Evolutionary conservation across 345 rosid species (phyloP).

Genomic region (Clausena lansium): DNA sequence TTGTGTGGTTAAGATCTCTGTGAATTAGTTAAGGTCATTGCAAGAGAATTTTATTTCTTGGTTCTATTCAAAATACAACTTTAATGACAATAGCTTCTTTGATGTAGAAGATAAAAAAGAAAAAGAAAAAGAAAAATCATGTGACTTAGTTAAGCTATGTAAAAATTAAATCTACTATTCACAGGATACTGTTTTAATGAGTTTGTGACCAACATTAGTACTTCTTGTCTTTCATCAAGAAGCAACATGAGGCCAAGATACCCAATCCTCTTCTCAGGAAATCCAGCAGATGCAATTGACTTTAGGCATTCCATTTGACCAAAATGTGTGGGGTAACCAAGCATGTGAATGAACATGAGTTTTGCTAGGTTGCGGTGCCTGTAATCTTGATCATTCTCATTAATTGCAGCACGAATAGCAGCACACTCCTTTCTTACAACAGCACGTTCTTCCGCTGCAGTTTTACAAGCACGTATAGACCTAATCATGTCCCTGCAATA

Average conservation of each 20-base stretch:
- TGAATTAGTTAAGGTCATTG: conserved; percentile 55
- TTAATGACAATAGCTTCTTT: neutral
- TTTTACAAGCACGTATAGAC: conserved; percentile 95
- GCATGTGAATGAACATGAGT: conserved; percentile 99
- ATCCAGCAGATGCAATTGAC: conserved; percentile 91
- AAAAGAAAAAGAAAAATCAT: conserved; percentile 1
- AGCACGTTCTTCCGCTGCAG: conserved; percentile 98
- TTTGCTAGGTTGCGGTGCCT: conserved; percentile 96
- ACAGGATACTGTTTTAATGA: conserved; percentile 98
- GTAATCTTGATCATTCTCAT: conserved; percentile 87
- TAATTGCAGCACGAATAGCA: conserved; percentile 81
- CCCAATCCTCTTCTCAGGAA: conserved; percentile 99
- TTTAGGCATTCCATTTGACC: conserved; percentile 99
- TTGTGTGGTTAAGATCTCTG: conserved; percentile 97
- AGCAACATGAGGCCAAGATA: conserved; percentile 98
- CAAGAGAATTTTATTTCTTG: neutral
- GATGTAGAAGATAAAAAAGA: neutral
- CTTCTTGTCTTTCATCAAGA: conserved; percentile 99
- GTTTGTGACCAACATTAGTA: conserved; percentile 97
- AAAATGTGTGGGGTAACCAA: conserved; percentile 99
- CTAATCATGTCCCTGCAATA: conserved; percentile 97
- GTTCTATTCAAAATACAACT: conserved; percentile 9
- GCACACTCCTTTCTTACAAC: conserved; percentile 99
- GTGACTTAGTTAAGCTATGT: neutral
- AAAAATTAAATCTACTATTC: conserved; percentile 1